Base-by-base conservation (phyloP, 768 basidiomycete species). In the Boletus rubroflammeus region DNA sequence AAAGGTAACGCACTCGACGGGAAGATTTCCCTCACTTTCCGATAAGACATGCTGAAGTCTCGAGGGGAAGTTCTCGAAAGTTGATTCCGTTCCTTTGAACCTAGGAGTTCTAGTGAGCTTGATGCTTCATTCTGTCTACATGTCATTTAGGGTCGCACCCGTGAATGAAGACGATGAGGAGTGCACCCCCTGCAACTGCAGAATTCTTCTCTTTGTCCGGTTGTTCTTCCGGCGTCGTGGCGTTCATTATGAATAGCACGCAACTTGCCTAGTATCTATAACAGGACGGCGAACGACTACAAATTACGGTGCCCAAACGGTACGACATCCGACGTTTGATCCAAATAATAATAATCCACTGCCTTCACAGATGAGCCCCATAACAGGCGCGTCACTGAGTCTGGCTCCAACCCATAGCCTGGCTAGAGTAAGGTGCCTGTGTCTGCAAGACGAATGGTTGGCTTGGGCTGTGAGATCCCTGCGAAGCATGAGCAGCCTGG, bases 101-200 rank as follows among this genome's bases (percentile, higher is more conserved):
- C 81, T 81, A 31, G 10, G 6, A 2, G 38, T 26, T 28, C 6
- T 6, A 8, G 50, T 62, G 47, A 62, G 60, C 21, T 49, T 6
- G 34, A 23, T 38, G 43, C 13, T 21, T 17, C 10, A 19, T n/a
- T 6, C 13, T 11, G 26, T n/a, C 19, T 9, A 6, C 6, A 3
- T n/a, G 34, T 38, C 45, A 21, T 42, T 31, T 17, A 28, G 21
- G 3, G 32, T 43, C 60, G 79, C 80, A 91, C 67, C 90, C 91
- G 61, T 93, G 91, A 28, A 93, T 85, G 65, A 90, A 93, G 36
- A 92, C 73, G 52, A 90, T 65, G 35, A 92, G 76, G 5, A 93
- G 71, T 7, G 78, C 58, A n/a, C 84, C 81, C 23, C 55, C 49
- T 28, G 74, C 60, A 34, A 40, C 51, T 29, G 54, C 25, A 41